Percentiles rank a stretch among this genome's conserved stretches.
phyloP scores from a whole-genome alignment of 495 filamentous ascomycete species.

The Xylaria palmicola region DNA sequence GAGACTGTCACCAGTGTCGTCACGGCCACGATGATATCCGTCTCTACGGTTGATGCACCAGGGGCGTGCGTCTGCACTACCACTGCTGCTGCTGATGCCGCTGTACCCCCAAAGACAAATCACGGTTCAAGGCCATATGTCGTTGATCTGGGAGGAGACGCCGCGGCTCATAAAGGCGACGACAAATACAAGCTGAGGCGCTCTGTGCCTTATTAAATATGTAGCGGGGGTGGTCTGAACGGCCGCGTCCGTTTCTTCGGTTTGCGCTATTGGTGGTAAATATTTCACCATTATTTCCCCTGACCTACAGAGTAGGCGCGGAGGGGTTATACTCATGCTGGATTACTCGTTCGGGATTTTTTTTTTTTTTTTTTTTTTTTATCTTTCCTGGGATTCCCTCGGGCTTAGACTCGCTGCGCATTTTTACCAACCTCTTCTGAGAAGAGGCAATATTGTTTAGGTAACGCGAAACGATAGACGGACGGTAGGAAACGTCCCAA shows the following conservation, averaged over 20 bases:
- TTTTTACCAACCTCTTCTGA: background rate
- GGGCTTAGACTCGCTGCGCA: too few relatives aligned
- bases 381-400: background rate
- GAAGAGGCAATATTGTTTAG: too few relatives aligned
- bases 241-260: background rate
- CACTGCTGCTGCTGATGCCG: background rate
- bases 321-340: background rate
- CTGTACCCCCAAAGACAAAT: background rate
- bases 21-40: conserved; percentile 17
- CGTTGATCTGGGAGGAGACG: background rate
- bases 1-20: conserved; percentile 19
- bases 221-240: background rate
- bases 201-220: background rate
- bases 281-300: background rate
- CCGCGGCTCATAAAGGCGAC: background rate
- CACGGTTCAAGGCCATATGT: background rate
- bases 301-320: background rate
- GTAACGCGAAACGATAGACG: background rate
- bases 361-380: too few relatives aligned
- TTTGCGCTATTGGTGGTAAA: too few relatives aligned
- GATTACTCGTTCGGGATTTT: background rate
- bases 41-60: conserved; percentile 12
- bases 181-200: conserved; percentile 1
- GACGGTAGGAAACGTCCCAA: background rate
- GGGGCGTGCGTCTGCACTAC: conserved; percentile 21